Conservation (phyloP, 2,329 filamentous ascomycete species). For the Rutstroemia sydowiana region DNA sequence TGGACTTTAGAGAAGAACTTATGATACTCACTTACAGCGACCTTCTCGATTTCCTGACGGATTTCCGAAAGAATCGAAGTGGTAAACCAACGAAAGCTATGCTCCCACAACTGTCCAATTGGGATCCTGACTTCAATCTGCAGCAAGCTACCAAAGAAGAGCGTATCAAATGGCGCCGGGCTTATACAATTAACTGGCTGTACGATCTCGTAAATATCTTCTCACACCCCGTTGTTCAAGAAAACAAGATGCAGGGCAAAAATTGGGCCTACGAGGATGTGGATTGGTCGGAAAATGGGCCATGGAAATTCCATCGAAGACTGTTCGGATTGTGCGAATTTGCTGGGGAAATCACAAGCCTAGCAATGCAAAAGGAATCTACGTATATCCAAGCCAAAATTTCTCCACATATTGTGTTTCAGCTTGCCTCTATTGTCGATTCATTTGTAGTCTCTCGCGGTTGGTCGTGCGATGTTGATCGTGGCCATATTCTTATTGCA, state of each 20-base stretch:
- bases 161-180: conserved; percentile 38
- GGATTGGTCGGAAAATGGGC: conserved; percentile 37
- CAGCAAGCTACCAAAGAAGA: conserved; percentile 33
- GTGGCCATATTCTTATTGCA: conserved; percentile 31
- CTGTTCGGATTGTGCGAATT: conserved; percentile 42
- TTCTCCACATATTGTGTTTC: conserved; percentile 41
- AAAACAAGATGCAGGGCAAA: conserved; percentile 32
- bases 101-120: conserved; percentile 33
- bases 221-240: conserved; percentile 35
- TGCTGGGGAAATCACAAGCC: conserved; percentile 35
- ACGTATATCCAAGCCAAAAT: conserved; percentile 35
- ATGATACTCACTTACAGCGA: conserved; percentile 36
- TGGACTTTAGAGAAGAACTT: conserved; percentile 39
- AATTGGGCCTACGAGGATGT: conserved; percentile 31
- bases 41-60: conserved; percentile 38
- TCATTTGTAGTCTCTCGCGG: conserved; percentile 38
- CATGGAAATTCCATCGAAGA: conserved; percentile 32
- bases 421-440: conserved; percentile 44
- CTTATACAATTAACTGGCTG: conserved; percentile 44
- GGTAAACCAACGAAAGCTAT: conserved; percentile 41
- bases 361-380: conserved; percentile 39
- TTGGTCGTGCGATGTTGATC: conserved; percentile 32
- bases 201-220: conserved; percentile 44
- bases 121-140: conserved; percentile 37
- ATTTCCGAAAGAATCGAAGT: conserved; percentile 38